These are phyloP conservation scores for Pseudogymnoascus sp. DNA, from an alignment of 2,329 filamentous ascomycete genomes.

Conservation along the genomic window DNA sequence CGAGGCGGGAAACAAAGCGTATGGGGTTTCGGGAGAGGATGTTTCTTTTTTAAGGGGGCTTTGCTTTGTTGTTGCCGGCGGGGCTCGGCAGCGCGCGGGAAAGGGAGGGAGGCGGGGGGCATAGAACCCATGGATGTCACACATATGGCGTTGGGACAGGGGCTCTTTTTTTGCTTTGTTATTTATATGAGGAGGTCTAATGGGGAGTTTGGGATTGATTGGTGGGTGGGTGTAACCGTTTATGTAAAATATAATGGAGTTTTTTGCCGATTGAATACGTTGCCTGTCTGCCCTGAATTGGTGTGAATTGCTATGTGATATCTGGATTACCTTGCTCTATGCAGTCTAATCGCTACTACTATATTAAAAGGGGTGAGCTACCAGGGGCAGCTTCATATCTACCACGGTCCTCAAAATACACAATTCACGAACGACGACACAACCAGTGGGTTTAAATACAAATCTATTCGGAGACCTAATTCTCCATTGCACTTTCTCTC, in stretches of 20 bases:
- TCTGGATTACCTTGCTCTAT: background rate
- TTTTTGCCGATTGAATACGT: conserved; percentile 6
- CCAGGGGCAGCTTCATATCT: background rate
- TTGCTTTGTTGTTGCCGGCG: conserved; percentile 4
- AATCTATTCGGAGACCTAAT: conserved; percentile 1
- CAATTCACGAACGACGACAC: background rate
- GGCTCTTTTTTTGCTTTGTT: background rate
- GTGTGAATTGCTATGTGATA: background rate
- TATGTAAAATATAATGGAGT: conserved; percentile 10
- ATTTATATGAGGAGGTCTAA: conserved; percentile 4
- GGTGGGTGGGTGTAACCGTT: conserved; percentile 5
- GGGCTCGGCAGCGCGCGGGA: background rate
- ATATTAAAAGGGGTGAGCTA: background rate
- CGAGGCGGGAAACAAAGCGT: background rate
- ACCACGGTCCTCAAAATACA: background rate
- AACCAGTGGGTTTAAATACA: background rate
- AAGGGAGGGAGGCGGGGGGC: background rate
- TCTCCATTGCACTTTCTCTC: background rate
- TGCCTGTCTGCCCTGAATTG: background rate
- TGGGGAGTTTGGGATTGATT: conserved; percentile 7
- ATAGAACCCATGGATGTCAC: conserved; percentile 8
- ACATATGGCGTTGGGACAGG: conserved; percentile 7
- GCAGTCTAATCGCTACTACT: background rate
- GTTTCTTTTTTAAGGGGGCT: background rate
- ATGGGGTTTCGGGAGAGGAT: conserved; percentile 5